phyloP scores from a whole-genome alignment of 2,329 filamentous ascomycete species.

The Celoporthe dispersa region DNA sequence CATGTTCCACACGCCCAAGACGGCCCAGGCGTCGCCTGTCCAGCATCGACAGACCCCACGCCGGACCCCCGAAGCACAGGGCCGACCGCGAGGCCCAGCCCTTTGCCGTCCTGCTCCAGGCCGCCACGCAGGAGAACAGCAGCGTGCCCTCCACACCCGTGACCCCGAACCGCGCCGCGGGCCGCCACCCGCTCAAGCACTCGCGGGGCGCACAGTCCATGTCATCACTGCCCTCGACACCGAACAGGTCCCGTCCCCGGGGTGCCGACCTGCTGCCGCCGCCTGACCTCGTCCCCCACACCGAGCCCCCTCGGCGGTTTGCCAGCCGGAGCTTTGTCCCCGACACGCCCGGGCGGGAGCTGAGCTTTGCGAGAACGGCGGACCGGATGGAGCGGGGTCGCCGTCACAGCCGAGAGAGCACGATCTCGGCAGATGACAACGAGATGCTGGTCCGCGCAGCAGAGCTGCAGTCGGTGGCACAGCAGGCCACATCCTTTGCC shows the following conservation, averaged over 20 bases:
- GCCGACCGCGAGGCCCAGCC: slow-evolving; percentile 56
- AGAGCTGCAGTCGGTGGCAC: slow-evolving; percentile 55
- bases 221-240: slow-evolving; percentile 82
- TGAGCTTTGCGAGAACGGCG: slow-evolving; percentile 37
- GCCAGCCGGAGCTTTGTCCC: slow-evolving; percentile 44
- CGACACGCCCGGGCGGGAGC: slow-evolving; percentile 46
- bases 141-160: slow-evolving; percentile 76
- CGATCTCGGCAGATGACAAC: slow-evolving; percentile 72
- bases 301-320: slow-evolving; percentile 57
- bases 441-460: slow-evolving; percentile 61
- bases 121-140: slow-evolving; percentile 76
- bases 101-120: slow-evolving; percentile 80
- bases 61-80: slow-evolving; percentile 53
- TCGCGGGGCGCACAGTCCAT: slow-evolving; percentile 79
- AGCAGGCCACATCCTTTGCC: slow-evolving; percentile 34
- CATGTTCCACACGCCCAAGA: slow-evolving; percentile 66
- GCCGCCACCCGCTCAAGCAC: slow-evolving; percentile 63
- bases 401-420: slow-evolving; percentile 78
- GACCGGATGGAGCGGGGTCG: slow-evolving; percentile 48
- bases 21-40: slow-evolving; percentile 48
- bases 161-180: slow-evolving; percentile 46
- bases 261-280: slow-evolving; percentile 63
- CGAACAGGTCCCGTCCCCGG: slow-evolving; percentile 55
- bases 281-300: slow-evolving; percentile 64
- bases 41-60: slow-evolving; percentile 54